Conservation (phyloP, 169 alveolate genomes). For the Plasmodium inui region DNA sequence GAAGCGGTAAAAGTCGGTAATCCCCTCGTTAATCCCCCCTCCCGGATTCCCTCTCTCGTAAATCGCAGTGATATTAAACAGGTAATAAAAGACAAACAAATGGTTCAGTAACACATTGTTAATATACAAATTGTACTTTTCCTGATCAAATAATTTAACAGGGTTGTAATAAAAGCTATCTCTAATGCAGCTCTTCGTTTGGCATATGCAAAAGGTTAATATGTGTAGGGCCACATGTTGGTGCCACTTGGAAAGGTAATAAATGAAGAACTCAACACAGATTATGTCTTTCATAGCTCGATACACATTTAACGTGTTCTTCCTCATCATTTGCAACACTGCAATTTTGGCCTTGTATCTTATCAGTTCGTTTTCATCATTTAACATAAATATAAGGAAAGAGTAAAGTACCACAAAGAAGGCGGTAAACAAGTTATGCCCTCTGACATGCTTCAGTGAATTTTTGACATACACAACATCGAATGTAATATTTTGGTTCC, state of each 20-base stretch:
- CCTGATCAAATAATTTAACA: slow-evolving; percentile 58
- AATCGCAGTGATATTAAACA: slow-evolving; percentile 17
- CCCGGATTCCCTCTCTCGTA: neutral
- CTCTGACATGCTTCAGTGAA: slow-evolving; percentile 65
- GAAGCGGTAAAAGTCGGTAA: slow-evolving; percentile 35
- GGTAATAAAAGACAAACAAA: slow-evolving; percentile 51
- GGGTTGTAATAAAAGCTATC: slow-evolving; percentile 57
- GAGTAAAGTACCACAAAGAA: slow-evolving; percentile 64
- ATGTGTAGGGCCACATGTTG: slow-evolving; percentile 20
- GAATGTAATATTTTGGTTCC: slow-evolving; percentile 31
- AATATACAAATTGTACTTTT: slow-evolving; percentile 71
- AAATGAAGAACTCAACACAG: slow-evolving; percentile 53
- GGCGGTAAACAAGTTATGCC: slow-evolving; percentile 57
- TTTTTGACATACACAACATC: slow-evolving; percentile 63
- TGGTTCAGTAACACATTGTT: slow-evolving; percentile 68
- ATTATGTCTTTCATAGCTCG: slow-evolving; percentile 18
- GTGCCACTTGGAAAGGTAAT: slow-evolving; percentile 30
- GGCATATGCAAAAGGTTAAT: slow-evolving; percentile 61
- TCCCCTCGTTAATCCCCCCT: slow-evolving; percentile 7
- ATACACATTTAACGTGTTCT: slow-evolving; percentile 27
- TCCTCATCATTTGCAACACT: slow-evolving; percentile 49
- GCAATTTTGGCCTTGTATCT: slow-evolving; percentile 47
- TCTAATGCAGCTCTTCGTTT: slow-evolving; percentile 56
- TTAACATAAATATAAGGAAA: slow-evolving; percentile 64
- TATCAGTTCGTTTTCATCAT: slow-evolving; percentile 68